These are phyloP conservation scores for Gomphus bonarii DNA, from an alignment of 1,284 basidiomycete species.

Conservation along the genomic window DNA sequence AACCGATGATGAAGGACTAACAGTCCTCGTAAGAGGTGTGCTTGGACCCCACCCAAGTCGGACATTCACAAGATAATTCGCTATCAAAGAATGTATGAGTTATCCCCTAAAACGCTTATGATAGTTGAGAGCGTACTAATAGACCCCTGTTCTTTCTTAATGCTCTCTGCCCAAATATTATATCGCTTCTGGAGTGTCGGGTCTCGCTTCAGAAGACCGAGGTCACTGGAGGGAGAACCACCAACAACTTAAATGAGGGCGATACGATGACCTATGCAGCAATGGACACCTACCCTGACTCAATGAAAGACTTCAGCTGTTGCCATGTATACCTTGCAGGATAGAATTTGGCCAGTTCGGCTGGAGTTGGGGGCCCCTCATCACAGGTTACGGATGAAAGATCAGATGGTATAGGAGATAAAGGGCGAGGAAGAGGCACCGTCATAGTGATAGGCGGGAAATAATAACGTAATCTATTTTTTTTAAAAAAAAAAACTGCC, in stretches of 20 bases:
- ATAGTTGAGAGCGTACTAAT: constrained; percentile 34
- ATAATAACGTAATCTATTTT: not conserved
- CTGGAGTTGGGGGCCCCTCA: constrained; percentile 49
- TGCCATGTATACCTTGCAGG: constrained; percentile 66
- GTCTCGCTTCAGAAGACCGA: constrained; percentile 69
- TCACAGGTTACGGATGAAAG: constrained; percentile 1
- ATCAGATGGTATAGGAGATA: not conserved
- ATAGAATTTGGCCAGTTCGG: constrained; percentile 57
- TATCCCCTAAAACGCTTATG: not conserved
- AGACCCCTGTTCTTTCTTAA: constrained; percentile 53
- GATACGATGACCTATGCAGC: not conserved
- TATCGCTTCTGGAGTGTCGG: constrained; percentile 57
- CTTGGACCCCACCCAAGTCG: constrained; percentile 57
- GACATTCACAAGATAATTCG: constrained; percentile 52
- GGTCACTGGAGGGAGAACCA: constrained; percentile 40
- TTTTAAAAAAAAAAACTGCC: not conserved
- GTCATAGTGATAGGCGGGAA: not conserved
- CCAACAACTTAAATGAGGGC: constrained; percentile 3
- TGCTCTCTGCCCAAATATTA: constrained; percentile 42
- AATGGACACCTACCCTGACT: constrained; percentile 44
- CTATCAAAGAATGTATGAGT: constrained; percentile 25
- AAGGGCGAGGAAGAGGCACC: constrained; percentile 5
- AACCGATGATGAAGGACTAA: constrained; percentile 13
- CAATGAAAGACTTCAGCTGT: constrained; percentile 65
- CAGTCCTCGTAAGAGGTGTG: constrained; percentile 8